Evolutionary conservation across 257 asterid genomes (phyloP), one percentile per base, ranked within the genome.

Genomic region (Buddleja alternifolia): DNA sequence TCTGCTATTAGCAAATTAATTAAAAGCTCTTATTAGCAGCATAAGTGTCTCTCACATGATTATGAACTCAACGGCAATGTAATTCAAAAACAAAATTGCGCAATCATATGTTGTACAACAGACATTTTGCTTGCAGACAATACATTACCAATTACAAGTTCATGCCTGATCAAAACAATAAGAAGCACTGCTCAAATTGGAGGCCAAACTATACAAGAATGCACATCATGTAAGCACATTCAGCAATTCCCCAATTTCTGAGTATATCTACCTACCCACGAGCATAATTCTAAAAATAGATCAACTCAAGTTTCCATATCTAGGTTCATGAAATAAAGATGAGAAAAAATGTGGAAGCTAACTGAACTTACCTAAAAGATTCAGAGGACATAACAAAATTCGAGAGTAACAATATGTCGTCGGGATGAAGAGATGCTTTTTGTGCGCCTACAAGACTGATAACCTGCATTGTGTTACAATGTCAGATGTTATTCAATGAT

Each of bases 391-490:
- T 85, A 52, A 94, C 88, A 75, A 94, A 91, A 78, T 91, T 91
- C 73, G 99, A 89, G 73, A 94, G 91, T 72, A 94, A 73, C 61
- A 91, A 81, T 77, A 94, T 83, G 78, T 94, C 99, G 74, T 94
- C 99, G 16, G 99, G 96, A 82, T 91, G 95, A 63, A 91, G 97
- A 46, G 96, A 87, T 45, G 93, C 96, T 75, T 89, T 94, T 66
- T 89, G 97, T 69, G 97, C 93, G 42, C 99, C 96, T 67, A 86
- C 91, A 83, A 94, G 93, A 86, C 95, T 84, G 81, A 94, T 81
- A 53, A 94, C 99, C 99, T 93, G 95, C 84, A 83, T 75, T 73
- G 72, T 58, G 78, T 61, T 80, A 68, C 63, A 72, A 62, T 44
- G 9, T 63, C 66, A 23, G 68, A 72, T 71, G 75, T 48, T 46